phyloP scores from a whole-genome alignment of 805 yeast species.

The Tetrapisispora pingtungensis region DNA sequence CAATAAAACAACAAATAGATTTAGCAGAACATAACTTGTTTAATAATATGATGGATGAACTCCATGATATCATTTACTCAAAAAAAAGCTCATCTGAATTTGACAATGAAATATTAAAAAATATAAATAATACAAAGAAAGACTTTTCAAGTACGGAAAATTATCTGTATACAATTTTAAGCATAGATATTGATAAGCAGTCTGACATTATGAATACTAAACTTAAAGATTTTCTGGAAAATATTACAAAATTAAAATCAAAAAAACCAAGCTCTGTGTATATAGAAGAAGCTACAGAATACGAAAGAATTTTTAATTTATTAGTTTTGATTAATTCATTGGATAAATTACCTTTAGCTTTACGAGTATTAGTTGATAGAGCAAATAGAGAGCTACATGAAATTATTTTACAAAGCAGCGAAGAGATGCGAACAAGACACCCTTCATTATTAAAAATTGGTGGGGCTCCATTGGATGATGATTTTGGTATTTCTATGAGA shows the following conservation, averaged over 20 bases:
- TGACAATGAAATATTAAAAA: constrained; percentile 19
- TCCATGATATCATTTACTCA: constrained; percentile 58
- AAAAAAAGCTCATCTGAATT: constrained; percentile 25
- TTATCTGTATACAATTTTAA: constrained; percentile 45
- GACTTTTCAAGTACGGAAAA: constrained; percentile 40
- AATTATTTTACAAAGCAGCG: constrained; percentile 50
- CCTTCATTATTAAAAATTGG: constrained; percentile 32
- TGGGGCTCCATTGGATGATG: constrained; percentile 12
- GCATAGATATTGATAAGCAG: constrained; percentile 44
- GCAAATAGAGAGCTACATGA: constrained; percentile 54
- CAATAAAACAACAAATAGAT: constrained; percentile 43
- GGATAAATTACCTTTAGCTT: constrained; percentile 49
- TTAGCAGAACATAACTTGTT: constrained; percentile 51
- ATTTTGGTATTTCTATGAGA: constrained; percentile 32
- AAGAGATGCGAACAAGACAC: constrained; percentile 52
- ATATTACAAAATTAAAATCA: background rate
- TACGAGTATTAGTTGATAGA: constrained; percentile 44
- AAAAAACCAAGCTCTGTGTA: constrained; percentile 2
- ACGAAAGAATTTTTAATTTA: constrained; percentile 35
- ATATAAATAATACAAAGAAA: constrained; percentile 13
- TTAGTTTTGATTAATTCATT: constrained; percentile 49
- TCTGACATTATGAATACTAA: constrained; percentile 32
- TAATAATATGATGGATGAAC: constrained; percentile 67
- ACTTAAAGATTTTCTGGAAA: constrained; percentile 26
- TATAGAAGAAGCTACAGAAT: constrained; percentile 25